Percentiles rank a stretch among this genome's conserved stretches.
Conservation (phyloP, 2,329 filamentous ascomycete genomes). For the Tolypocladium album region DNA sequence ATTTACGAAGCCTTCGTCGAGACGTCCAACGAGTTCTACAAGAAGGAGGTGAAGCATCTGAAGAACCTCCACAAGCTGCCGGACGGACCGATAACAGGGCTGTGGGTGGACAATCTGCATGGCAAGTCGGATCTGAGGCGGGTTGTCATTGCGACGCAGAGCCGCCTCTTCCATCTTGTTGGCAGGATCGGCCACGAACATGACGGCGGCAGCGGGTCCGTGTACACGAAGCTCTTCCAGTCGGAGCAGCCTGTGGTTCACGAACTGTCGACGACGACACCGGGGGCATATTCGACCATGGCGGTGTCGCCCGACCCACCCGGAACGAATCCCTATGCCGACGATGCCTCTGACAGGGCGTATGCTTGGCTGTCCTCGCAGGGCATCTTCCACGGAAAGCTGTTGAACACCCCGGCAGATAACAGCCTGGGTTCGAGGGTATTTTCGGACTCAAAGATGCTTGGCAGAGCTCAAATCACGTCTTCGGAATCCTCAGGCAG, state of each 20-base stretch:
- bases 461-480: slow-evolving; percentile 64
- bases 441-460: slow-evolving; percentile 67
- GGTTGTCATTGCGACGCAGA: slow-evolving; percentile 71
- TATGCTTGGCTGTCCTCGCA: slow-evolving; percentile 89
- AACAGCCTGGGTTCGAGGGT: slow-evolving; percentile 60
- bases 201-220: slow-evolving; percentile 65
- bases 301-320: slow-evolving; percentile 66
- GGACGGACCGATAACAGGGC: slow-evolving; percentile 72
- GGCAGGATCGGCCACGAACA: slow-evolving; percentile 65
- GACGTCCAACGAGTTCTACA: slow-evolving; percentile 87
- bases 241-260: slow-evolving; percentile 69
- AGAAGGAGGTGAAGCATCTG: slow-evolving; percentile 86
- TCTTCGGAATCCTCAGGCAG: slow-evolving; percentile 55
- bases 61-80: slow-evolving; percentile 73
- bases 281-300: slow-evolving; percentile 51
- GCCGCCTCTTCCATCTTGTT: slow-evolving; percentile 67
- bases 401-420: slow-evolving; percentile 51
- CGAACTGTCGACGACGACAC: slow-evolving; percentile 51
- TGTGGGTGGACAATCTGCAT: slow-evolving; percentile 69
- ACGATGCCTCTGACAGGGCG: slow-evolving; percentile 55
- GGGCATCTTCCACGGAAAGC: slow-evolving; percentile 77
- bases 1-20: slow-evolving; percentile 95
- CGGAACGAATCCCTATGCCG: slow-evolving; percentile 43
- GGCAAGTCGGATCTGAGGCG: slow-evolving; percentile 62
- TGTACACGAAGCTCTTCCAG: slow-evolving; percentile 84